Percentiles rank a stretch among this genome's conserved stretches.
These are phyloP conservation scores for Pittosporum tobira DNA, from an alignment of 129 eudicot species.

Conservation along the genomic window DNA sequence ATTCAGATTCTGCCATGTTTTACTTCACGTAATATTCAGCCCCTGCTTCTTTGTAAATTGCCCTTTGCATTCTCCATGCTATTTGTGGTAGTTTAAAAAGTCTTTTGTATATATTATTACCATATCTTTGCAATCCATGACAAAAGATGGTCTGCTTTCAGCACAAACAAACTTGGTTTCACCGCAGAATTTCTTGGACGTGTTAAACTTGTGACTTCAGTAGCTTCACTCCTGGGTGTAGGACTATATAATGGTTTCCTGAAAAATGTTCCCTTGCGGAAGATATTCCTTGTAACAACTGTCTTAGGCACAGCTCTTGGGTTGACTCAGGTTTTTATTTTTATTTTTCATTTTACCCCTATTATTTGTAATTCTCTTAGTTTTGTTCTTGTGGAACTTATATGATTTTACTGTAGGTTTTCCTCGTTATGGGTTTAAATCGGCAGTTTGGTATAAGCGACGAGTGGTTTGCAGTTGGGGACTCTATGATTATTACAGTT, in stretches of 20 bases:
- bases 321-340: slow-evolving; percentile 67
- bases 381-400: not conserved
- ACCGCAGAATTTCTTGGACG: slow-evolving; percentile 97
- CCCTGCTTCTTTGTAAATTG: not conserved
- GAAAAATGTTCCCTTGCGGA: slow-evolving; percentile 66
- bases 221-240: slow-evolving; percentile 92
- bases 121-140: not conserved
- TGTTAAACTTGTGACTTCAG: slow-evolving; percentile 80
- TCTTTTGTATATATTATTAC: not conserved
- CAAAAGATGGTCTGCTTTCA: slow-evolving; percentile 20
- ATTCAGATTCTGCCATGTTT: slow-evolving; percentile 97
- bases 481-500: slow-evolving; percentile 81
- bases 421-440: slow-evolving; percentile 87
- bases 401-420: slow-evolving; percentile 37
- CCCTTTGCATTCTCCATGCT: not conserved
- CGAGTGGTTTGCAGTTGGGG: slow-evolving; percentile 98
- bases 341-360: not conserved
- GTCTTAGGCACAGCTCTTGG: slow-evolving; percentile 78
- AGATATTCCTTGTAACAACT: slow-evolving; percentile 70
- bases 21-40: slow-evolving; percentile 73
- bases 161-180: slow-evolving; percentile 89
- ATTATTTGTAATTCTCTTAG: not conserved
- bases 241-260: slow-evolving; percentile 90
- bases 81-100: not conserved
- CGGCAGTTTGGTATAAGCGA: slow-evolving; percentile 86